Evolutionary conservation across 257 asterid genomes (phyloP).

Genomic region (Plantago elongata): DNA sequence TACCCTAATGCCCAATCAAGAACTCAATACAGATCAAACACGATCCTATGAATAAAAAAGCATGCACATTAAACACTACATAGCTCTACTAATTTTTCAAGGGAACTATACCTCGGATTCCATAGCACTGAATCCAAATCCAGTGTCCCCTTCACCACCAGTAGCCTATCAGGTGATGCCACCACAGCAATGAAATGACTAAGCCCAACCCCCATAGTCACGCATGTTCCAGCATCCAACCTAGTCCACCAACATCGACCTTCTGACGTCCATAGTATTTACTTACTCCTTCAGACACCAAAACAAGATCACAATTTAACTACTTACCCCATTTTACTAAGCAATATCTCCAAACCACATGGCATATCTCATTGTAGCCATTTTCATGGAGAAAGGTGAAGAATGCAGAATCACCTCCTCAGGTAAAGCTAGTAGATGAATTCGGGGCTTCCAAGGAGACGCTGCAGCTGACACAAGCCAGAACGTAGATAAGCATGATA

Average conservation of each 20-base stretch:
- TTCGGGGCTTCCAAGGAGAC: neutral
- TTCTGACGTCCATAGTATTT: slow-evolving; percentile 86
- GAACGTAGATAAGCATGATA: neutral
- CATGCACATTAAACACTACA: neutral
- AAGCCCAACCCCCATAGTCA: slow-evolving; percentile 96
- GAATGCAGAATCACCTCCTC: slow-evolving; percentile 6
- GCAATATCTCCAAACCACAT: neutral
- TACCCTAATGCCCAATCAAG: too few species aligned
- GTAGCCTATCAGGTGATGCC: slow-evolving; percentile 79
- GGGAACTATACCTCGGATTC: slow-evolving; percentile 68
- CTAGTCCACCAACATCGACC: slow-evolving; percentile 81
- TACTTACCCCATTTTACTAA: neutral
- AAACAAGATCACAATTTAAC: slow-evolving; percentile 37
- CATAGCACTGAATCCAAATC: slow-evolving; percentile 96
- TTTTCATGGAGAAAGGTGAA: neutral
- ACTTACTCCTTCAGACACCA: slow-evolving; percentile 95
- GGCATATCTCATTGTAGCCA: neutral
- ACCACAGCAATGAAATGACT: slow-evolving; percentile 98
- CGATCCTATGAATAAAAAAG: too few species aligned
- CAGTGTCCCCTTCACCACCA: slow-evolving; percentile 96
- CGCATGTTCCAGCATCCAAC: slow-evolving; percentile 99
- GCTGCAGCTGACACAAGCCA: too few species aligned
- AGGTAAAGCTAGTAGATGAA: slow-evolving; percentile 8
- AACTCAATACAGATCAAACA: too few species aligned
- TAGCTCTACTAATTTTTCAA: too few species aligned